phyloP scores from a whole-genome alignment of 2,329 filamentous ascomycete species.

The Aspergillus tanneri region DNA sequence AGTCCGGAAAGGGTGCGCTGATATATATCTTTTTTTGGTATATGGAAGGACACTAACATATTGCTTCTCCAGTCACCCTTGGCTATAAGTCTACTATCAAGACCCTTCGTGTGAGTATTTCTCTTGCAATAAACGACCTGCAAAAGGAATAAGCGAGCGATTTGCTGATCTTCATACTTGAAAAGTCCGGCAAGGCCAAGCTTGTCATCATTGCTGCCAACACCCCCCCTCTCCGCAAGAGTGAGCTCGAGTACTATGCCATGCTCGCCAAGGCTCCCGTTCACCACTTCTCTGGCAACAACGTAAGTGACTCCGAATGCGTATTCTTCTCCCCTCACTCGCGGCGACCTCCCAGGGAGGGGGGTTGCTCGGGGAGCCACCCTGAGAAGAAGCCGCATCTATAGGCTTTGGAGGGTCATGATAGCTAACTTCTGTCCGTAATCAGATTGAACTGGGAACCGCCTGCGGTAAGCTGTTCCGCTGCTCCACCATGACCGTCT shows the following conservation, averaged over 20 bases:
- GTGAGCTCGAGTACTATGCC: conserved; percentile 90
- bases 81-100: conserved; percentile 91
- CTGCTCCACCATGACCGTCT: conserved; percentile 93
- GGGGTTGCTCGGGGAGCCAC: conserved; percentile 49
- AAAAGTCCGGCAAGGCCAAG: conserved; percentile 86
- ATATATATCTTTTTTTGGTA: background rate
- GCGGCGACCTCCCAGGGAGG: conserved; percentile 1
- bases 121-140: background rate
- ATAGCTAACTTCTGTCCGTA: conserved; percentile 55
- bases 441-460: conserved; percentile 94
- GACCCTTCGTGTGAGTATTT: conserved; percentile 62
- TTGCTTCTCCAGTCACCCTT: conserved; percentile 64
- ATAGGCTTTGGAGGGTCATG: conserved; percentile 23
- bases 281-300: conserved; percentile 98
- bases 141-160: too few species aligned
- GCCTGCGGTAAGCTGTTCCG: conserved; percentile 99
- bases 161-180: background rate
- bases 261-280: conserved; percentile 93
- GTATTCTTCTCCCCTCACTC: conserved; percentile 1
- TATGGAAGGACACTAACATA: conserved; percentile 10
- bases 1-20: conserved; percentile 48
- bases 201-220: conserved; percentile 94
- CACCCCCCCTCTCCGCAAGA: conserved; percentile 96
- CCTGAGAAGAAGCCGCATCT: conserved; percentile 82
- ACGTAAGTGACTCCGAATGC: conserved; percentile 67